Evolutionary conservation across 805 yeast species (phyloP), one percentile per base, ranked within the genome.

Genomic region (Metschnikowia vanudenii): DNA sequence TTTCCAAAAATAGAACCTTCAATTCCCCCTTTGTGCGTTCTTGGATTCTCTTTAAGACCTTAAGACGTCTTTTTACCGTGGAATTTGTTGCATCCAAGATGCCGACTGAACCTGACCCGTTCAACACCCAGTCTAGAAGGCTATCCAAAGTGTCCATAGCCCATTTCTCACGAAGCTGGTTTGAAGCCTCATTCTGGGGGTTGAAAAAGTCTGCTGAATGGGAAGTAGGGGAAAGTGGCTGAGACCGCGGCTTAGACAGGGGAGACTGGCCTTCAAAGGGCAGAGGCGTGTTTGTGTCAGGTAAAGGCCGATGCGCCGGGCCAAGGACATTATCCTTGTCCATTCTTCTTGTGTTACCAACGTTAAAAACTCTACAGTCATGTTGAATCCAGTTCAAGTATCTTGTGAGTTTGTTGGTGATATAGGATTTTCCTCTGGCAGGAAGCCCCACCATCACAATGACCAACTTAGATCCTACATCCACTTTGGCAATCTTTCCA

Each of bases 361-460:
- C 99, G 60, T 92, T 92, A 72, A 94, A 92, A 9, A 92, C 91
- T 53, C 85, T 77, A 49, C 96, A 84, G 55, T 87, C 89, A 58
- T 91, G 95, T 67, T 91, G 96, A 33, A 90, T 79, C 96, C 97
- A 92, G 68, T 92, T 92, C 62, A 92, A 72, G 66, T 88, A 94
- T 50, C 98, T 71, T 1, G 95, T 87, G 39, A 92, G 74, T 62
- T 94, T 92, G 65, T 90, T 92, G 43, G 97, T 89, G 52, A 92
- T 82, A 63, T 91, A 94, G 1, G 96, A 86, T 64, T 92, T 92
- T 3, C 99, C 99, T 45, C 97, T 74, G 0, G 97, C 97, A 0
- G 98, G 98, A 29, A 85, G 67, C 0, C 99, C 99, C 13, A 92
- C 97, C 98, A 92, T 92, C 16, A 94, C 95, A 49, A 92, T 88